Evolutionary conservation across 768 basidiomycete genomes (phyloP), one percentile per base, ranked within the genome.

Genomic region (Dioszegia crocea): DNA sequence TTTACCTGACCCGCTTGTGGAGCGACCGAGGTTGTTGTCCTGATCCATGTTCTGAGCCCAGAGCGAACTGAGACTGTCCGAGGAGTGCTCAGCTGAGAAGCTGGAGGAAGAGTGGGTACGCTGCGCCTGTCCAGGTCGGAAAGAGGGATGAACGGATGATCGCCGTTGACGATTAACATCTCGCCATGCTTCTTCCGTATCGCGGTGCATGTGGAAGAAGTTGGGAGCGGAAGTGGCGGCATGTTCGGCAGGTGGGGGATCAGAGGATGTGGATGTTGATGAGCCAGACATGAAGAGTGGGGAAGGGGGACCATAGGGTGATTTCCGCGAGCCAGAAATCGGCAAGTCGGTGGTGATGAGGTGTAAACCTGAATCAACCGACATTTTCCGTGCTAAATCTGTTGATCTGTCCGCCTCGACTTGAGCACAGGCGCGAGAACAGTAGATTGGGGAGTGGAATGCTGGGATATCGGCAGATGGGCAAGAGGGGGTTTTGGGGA

Each of bases 161-260:
- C 71, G 45, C 26, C 71, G 52, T 33, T 73, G 68, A 5, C 65
- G 56, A 29, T 30, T 56, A 6, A 66, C 33, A 23, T 67, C 66
- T 24, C 57, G 50, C 71, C 71, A 73, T 8, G 71, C 71, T n/a
- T 66, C 61, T 26, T 73, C 71, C 9, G 68, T 63, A 11, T 73
- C 62, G 23, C 64, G 63, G 8, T 66, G 62, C 47, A 70, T 64
- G 23, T 64, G 27, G 55, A 73, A 73, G 60, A 70, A 73, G 26
- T 66, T 64, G 21, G 71, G 71, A 17, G 67, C 71, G 10, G 71
- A 73, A 21, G 50, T 56, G 5, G 67, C 70, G 24, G 65, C 66
- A 4, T 49, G 51, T 11, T 56, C 48, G 29, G 57, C 60, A 11
- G 50, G 40, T 23, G 57, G 57, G 12, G 59, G 26, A n/a, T 51